phyloP scores from a whole-genome alignment of 2,329 filamentous ascomycete genomes.

The Xylariaceae sp. region DNA sequence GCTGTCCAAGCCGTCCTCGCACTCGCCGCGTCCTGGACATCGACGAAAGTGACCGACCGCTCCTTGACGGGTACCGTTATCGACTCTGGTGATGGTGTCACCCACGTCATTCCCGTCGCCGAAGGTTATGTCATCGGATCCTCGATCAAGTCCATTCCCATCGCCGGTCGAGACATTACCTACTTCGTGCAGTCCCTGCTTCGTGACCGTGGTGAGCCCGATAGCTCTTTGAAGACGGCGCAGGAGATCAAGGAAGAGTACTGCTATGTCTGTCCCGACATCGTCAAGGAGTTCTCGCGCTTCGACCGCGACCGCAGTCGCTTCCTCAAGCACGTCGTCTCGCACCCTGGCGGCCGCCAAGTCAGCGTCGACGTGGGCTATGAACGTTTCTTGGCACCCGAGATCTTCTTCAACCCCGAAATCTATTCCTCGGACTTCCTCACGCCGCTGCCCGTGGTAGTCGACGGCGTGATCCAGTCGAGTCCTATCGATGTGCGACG shows the following conservation, averaged over 20 bases:
- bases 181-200: constrained; percentile 97
- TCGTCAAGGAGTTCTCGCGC: constrained; percentile 94
- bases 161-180: constrained; percentile 95
- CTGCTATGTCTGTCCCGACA: constrained; percentile 97
- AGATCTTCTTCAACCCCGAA: constrained; percentile 99
- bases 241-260: constrained; percentile 98
- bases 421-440: constrained; percentile 99
- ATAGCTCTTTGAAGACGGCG: constrained; percentile 94
- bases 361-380: constrained; percentile 91
- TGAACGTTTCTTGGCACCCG: constrained; percentile 93
- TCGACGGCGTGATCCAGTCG: constrained; percentile 94
- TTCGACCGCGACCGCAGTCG: constrained; percentile 90
- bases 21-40: constrained; percentile 96
- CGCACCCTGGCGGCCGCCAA: constrained; percentile 77
- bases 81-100: constrained; percentile 97
- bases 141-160: constrained; percentile 98
- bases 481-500: constrained; percentile 96
- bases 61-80: constrained; percentile 97
- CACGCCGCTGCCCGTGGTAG: constrained; percentile 87
- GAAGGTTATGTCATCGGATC: constrained; percentile 99
- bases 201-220: constrained; percentile 90
- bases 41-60: constrained; percentile 92
- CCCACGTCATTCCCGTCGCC: constrained; percentile 96
- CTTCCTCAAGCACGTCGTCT: constrained; percentile 85
- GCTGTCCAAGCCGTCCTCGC: constrained; percentile 96